phyloP scores from a whole-genome alignment of 345 rosid genomes.

The Turnera subulata region DNA sequence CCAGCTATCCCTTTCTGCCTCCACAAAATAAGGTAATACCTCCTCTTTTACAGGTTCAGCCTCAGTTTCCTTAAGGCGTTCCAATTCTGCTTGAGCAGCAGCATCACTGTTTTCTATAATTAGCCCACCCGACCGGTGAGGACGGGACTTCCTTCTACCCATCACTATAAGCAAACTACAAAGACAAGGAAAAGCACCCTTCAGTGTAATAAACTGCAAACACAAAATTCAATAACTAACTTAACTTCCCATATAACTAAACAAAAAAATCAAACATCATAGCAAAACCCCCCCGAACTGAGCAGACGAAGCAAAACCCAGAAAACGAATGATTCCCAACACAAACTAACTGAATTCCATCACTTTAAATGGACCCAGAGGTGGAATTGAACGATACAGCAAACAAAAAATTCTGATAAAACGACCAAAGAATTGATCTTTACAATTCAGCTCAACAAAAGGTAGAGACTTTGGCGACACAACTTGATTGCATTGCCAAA shows the following conservation, averaged over 20 bases:
- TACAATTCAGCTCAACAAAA: not conserved
- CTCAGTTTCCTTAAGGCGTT: constrained; percentile 17
- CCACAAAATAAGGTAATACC: constrained; percentile 49
- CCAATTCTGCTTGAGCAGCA: constrained; percentile 26
- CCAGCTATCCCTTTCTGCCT: constrained; percentile 42
- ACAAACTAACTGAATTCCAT: too few species aligned
- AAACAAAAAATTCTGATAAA: not conserved
- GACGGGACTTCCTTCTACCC: constrained; percentile 84
- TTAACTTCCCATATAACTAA: not conserved
- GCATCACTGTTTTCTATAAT: constrained; percentile 24
- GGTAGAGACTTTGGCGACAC: not conserved
- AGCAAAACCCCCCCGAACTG: too few species aligned
- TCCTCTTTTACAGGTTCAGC: constrained; percentile 16
- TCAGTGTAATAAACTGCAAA: not conserved
- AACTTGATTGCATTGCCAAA: not conserved
- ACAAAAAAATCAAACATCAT: not conserved
- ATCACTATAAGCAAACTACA: constrained; percentile 34
- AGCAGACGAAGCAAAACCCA: too few species aligned
- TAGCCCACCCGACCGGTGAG: constrained; percentile 62
- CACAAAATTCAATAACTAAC: not conserved
- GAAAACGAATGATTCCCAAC: too few species aligned
- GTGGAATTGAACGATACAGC: not conserved
- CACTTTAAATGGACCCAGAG: too few species aligned
- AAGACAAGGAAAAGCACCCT: not conserved
- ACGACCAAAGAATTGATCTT: not conserved